Conservation (phyloP, 805 yeast genomes). For the Zygotorulaspora florentina region DNA sequence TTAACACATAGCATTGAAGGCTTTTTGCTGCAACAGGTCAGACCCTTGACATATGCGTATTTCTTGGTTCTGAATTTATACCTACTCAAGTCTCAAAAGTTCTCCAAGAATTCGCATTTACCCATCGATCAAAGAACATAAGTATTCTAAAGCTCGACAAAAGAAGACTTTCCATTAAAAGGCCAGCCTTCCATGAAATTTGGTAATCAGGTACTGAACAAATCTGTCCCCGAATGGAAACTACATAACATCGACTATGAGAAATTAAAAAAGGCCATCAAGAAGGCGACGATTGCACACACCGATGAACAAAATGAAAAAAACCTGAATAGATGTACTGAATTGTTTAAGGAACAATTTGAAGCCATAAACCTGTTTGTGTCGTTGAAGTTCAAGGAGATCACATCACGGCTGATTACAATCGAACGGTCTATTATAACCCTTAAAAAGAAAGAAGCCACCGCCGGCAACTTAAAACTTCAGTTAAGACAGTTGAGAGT, state of each 20-base stretch:
- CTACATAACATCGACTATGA: constrained; percentile 80
- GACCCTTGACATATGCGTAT: too few relatives aligned
- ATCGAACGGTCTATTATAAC: constrained; percentile 26
- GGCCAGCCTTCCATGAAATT: constrained; percentile 62
- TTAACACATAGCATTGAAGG: too few relatives aligned
- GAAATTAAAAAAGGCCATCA: constrained; percentile 63
- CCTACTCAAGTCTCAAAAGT: too few relatives aligned
- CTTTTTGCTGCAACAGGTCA: too few relatives aligned
- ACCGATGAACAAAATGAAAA: constrained; percentile 4
- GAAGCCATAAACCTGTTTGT: constrained; percentile 26
- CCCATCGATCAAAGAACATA: too few relatives aligned
- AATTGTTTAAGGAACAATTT: constrained; percentile 25
- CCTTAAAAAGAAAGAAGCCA: constrained; percentile 8
- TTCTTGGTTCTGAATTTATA: too few relatives aligned
- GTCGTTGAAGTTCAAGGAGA: constrained; percentile 30
- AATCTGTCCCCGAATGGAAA: constrained; percentile 87
- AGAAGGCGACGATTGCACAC: constrained; percentile 45
- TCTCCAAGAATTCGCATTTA: too few relatives aligned
- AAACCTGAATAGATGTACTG: constrained; percentile 10
- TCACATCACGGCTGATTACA: constrained; percentile 26
- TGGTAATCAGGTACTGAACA: constrained; percentile 66
- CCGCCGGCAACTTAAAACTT: constrained; percentile 2
- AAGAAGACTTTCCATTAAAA: background rate
- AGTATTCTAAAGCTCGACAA: background rate
- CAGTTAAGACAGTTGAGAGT: constrained; percentile 15